Conservation (phyloP, 768 basidiomycete genomes). For the Asterophora lycoperdoides region DNA sequence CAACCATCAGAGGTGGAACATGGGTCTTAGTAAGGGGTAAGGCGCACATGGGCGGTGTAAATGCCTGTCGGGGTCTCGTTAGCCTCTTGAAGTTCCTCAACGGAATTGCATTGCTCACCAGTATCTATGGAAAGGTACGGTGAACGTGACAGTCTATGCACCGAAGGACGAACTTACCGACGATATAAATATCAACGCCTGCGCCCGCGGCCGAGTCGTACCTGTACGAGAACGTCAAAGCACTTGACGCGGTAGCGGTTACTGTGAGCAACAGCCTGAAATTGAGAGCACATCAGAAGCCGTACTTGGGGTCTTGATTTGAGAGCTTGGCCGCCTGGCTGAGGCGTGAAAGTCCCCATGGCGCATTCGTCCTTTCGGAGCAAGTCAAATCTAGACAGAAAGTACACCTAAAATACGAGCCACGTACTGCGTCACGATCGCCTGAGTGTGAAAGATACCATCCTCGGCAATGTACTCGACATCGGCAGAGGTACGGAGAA, state of each 20-base stretch:
- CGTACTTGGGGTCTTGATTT: slow-evolving; percentile 12
- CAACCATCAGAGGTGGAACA: neutral
- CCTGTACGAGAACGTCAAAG: slow-evolving; percentile 8
- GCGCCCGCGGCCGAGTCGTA: slow-evolving; percentile 14
- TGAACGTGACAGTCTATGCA: too few species aligned
- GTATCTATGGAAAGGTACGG: too few species aligned
- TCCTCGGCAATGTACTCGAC: slow-evolving; percentile 21
- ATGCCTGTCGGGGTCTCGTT: too few species aligned
- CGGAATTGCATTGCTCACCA: too few species aligned
- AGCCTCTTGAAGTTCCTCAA: too few species aligned
- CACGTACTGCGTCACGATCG: slow-evolving; percentile 23
- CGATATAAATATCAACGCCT: slow-evolving; percentile 32
- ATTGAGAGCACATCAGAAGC: too few species aligned
- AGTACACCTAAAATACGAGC: too few species aligned
- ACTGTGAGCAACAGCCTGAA: too few species aligned
- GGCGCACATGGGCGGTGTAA: neutral
- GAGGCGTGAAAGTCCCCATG: slow-evolving; percentile 30
- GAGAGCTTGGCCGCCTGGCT: slow-evolving; percentile 17
- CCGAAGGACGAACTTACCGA: slow-evolving; percentile 30
- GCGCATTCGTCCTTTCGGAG: slow-evolving; percentile 28
- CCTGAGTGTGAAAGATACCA: slow-evolving; percentile 20
- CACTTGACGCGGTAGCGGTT: slow-evolving; percentile 5
- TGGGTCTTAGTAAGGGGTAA: neutral
- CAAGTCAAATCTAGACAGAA: slow-evolving; percentile 2
- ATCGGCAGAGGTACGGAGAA: slow-evolving; percentile 18